A percentile compares a stretch with the other conserved stretches of the same genome.
Conservation (phyloP, 345 rosid species). For the Euphorbia lathyris region DNA sequence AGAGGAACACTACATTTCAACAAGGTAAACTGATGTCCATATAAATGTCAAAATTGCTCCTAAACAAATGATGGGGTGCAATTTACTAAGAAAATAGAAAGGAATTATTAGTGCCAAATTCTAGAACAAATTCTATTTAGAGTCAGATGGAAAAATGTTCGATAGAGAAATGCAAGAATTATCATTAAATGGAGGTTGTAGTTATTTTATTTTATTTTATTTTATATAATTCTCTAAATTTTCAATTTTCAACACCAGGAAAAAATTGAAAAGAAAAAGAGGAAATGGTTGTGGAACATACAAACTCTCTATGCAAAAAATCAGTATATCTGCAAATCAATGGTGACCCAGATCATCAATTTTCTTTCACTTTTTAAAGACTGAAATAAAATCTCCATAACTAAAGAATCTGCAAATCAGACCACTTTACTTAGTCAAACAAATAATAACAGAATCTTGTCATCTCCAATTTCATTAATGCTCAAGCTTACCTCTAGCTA, state of each 20-base stretch:
- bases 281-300: background rate
- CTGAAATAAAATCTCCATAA: background rate
- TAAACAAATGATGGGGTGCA: background rate
- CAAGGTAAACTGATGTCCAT: conserved; percentile 46
- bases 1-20: conserved; percentile 66
- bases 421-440: background rate
- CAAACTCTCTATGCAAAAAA: background rate
- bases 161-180: background rate
- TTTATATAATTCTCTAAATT: background rate
- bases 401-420: background rate
- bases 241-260: background rate
- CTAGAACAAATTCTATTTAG: background rate
- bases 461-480: background rate
- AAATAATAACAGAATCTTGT: background rate
- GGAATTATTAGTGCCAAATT: background rate
- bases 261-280: background rate
- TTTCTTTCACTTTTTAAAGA: background rate
- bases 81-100: background rate
- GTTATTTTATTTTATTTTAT: background rate
- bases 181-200: background rate
- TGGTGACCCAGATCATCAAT: background rate
- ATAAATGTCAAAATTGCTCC: background rate
- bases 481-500: background rate
- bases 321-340: background rate
- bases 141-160: background rate